Evolutionary conservation across 2,329 filamentous ascomycete genomes (phyloP).

Genomic region (Colletotrichum lupini): DNA sequence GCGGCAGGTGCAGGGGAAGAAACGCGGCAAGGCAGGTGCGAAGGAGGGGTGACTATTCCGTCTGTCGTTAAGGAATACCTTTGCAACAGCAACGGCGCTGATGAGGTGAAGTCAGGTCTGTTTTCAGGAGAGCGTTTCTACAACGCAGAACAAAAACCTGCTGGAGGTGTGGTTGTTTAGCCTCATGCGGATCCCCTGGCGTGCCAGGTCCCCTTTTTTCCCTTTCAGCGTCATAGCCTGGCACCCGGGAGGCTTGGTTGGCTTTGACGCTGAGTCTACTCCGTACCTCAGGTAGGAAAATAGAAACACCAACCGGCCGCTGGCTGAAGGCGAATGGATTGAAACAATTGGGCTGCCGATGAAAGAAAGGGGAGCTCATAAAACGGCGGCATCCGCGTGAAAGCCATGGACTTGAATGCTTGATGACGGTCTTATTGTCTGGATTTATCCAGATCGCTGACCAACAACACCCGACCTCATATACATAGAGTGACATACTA

Average conservation of each 20-base stretch:
- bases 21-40: conserved; percentile 8
- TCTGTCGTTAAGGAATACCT: neutral
- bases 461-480: neutral
- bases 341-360: conserved; percentile 11
- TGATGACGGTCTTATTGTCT: neutral
- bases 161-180: conserved; percentile 29
- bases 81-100: conserved; percentile 11
- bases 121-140: conserved; percentile 18
- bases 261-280: neutral
- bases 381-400: conserved; percentile 11
- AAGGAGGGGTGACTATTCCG: conserved; percentile 3
- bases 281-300: neutral
- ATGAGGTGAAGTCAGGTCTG: conserved; percentile 21
- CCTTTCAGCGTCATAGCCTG: conserved; percentile 3
- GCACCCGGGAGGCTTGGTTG: neutral
- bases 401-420: conserved; percentile 12
- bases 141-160: conserved; percentile 17
- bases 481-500: neutral
- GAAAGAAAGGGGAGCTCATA: conserved; percentile 8
- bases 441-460: neutral
- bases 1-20: conserved; percentile 13
- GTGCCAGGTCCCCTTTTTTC: conserved; percentile 14
- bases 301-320: neutral
- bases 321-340: conserved; percentile 1
- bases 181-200: conserved; percentile 27